Conservation (phyloP, 352 stramenopile species). For the Phytophthora multivora region DNA sequence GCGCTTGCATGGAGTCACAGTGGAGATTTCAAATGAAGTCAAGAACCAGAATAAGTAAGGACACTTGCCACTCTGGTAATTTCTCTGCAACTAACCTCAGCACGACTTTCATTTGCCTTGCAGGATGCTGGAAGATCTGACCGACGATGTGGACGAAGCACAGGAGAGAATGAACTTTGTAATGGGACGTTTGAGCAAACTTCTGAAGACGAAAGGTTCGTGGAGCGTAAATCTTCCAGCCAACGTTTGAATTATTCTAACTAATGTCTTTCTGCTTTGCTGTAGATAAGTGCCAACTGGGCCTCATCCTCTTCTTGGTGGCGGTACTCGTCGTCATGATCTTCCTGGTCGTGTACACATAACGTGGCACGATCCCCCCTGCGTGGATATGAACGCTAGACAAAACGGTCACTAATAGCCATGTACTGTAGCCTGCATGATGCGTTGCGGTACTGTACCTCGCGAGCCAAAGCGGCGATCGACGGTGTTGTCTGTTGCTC, state of each 20-base stretch:
- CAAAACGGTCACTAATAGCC: constrained; percentile 16
- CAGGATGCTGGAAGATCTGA: constrained; percentile 82
- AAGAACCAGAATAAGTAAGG: constrained; percentile 76
- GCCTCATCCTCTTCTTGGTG: constrained; percentile 74
- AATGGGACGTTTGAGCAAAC: constrained; percentile 73
- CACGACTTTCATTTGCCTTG: not conserved
- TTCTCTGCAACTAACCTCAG: not conserved
- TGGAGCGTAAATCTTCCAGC: not conserved
- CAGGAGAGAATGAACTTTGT: constrained; percentile 87
- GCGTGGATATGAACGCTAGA: constrained; percentile 16
- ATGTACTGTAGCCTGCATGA: constrained; percentile 30
- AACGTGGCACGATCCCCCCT: constrained; percentile 12
- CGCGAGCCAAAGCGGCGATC: constrained; percentile 11
- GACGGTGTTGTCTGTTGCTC: constrained; percentile 21
- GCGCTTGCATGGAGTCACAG: constrained; percentile 64
- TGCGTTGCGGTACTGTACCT: constrained; percentile 2
- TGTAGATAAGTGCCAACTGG: constrained; percentile 77
- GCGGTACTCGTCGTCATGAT: constrained; percentile 74
- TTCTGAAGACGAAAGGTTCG: constrained; percentile 85
- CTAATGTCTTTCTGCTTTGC: constrained; percentile 2
- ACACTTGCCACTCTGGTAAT: not conserved
- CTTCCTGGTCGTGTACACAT: constrained; percentile 88
- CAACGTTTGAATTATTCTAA: not conserved
- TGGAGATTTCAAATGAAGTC: constrained; percentile 76
- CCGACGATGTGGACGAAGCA: constrained; percentile 71